A percentile compares a stretch with the other conserved stretches of the same genome.
Conservation (phyloP, 306 rosid species). For the Citrullus amarus region DNA sequence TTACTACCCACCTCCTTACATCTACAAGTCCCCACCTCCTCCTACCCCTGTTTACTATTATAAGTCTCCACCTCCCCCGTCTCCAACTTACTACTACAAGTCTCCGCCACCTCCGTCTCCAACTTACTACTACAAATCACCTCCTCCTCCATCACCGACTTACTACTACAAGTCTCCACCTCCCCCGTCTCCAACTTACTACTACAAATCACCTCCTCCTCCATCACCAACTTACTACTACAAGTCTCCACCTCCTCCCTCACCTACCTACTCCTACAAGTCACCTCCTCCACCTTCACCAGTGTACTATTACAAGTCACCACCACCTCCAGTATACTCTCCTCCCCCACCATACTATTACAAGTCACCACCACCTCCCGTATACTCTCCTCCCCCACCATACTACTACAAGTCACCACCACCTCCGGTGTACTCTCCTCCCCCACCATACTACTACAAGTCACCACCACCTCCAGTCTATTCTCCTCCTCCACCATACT, state of each 20-base stretch:
- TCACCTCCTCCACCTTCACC: conserved; percentile 10
- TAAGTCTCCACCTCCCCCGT: conserved; percentile 14
- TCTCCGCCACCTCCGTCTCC: conserved; percentile 17
- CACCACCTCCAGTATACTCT: background rate
- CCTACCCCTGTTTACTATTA: conserved; percentile 3
- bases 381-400: conserved; percentile 17
- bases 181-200: background rate
- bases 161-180: conserved; percentile 12
- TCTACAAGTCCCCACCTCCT: conserved; percentile 33
- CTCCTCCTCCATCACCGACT: conserved; percentile 13
- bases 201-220: conserved; percentile 11
- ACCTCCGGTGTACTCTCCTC: conserved; percentile 13
- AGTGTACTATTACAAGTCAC: background rate
- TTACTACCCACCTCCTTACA: conserved; percentile 46
- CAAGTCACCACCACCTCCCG: conserved; percentile 7
- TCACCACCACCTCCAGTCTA: background rate
- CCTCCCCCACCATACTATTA: conserved; percentile 17
- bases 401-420: conserved; percentile 15
- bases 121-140: background rate
- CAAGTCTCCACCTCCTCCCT: conserved; percentile 16
- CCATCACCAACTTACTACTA: conserved; percentile 7
- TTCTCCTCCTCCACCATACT: conserved; percentile 23
- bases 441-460: conserved; percentile 20
- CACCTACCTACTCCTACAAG: conserved; percentile 8
- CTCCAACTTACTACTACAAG: conserved; percentile 10